Base-by-base conservation (phyloP, 2,329 filamentous ascomycete genomes). In the Penicillium sp. region DNA sequence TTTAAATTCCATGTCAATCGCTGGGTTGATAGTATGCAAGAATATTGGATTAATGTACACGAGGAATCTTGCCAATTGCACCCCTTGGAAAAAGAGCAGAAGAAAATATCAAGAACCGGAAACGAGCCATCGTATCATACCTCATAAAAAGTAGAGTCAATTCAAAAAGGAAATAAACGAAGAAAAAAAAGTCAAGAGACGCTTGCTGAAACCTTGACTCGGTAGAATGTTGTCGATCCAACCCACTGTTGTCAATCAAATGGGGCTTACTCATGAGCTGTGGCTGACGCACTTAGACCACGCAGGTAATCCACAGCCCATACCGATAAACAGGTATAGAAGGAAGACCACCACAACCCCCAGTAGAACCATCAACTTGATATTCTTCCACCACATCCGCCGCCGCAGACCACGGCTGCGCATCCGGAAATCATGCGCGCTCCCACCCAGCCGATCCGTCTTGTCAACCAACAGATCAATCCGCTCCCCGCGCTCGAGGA, bases 361-460 rank as follows among this genome's bases (percentile, higher is more conserved):
- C 37, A 97, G 67, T 62, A 99, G 73, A 6, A 84, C 87, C 91
- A 97, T 96, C 62, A 99, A 76, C 78, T 95, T 95, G 39, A 96
- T 83, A 72, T 99, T 97, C 86, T 97, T 97, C 93, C 93, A 97
- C 94, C 94, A 99, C 94, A 99, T 97, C 74, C 88, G 84, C 68
- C 95, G 83, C 77, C 94, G 89, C 63, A 99, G 73, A 1, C 91
- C 91, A 21, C 91, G 80, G 70, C 89, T 95, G 61, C 93, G 82
- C 15, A 97, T 87, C 46, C 94, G 80, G 69, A 99, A 99, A 70
- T 99, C 94, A 63, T 87, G 81, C 46, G 94, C 91, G 70, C 86
- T 94, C 23, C 90, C 90, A 12, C 93, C 94, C 32, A 99, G 74
- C 36, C 91, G 81, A 70, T 97, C 93, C 42, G 95, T 99, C 84